Base-by-base conservation (phyloP, 1,284 basidiomycete species). In the Neotropicomus parvogracilis region DNA sequence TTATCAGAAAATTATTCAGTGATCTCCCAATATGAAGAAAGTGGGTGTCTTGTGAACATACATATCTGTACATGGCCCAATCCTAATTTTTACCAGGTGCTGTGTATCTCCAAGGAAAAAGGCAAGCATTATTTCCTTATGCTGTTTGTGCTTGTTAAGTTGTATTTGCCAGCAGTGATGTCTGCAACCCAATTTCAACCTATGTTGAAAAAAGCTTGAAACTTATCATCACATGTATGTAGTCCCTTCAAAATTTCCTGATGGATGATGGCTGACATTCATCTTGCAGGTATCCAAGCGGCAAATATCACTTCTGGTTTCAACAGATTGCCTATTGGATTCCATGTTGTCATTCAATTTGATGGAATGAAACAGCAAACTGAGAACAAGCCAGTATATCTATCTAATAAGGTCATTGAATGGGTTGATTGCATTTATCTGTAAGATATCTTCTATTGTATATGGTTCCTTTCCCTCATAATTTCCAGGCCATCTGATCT, bases 401-500 rank as follows among this genome's bases (percentile, higher is more conserved):
- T 49, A 1, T 5, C 48, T 9, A 42, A 44, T 3, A 27, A 16
- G 16, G 3, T 40, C 8, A 17, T 59, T 11, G 38, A 59, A 13
- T 59, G 57, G 59, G 31, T 50, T 6, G 50, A 59, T 10, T 3
- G 3, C 5, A 48, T 59, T 17, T n/a, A 21, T 0, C 14, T 60
- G 56, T 58, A 3, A 19, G 53, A 7, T 7, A 4, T n/a, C 26
- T 4, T 10, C 1, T 11, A 27, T 37, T 36, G 1, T 27, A 14
- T 12, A 16, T 6, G 1, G 12, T 21, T 12, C 14, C 1, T 21
- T 2, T 0, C 6, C 6, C 24, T 57, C 3, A 55, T 16, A 7
- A 33, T 6, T 16, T 12, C 5, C 14, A 59, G 58, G 11, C 54
- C 59, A 1, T 32, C 45, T 5, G 33, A 54, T 3, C 8, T 12